These are phyloP conservation scores for Yamadazyma aaseri DNA, from an alignment of 1,139 yeast genomes.

Conservation along the genomic window DNA sequence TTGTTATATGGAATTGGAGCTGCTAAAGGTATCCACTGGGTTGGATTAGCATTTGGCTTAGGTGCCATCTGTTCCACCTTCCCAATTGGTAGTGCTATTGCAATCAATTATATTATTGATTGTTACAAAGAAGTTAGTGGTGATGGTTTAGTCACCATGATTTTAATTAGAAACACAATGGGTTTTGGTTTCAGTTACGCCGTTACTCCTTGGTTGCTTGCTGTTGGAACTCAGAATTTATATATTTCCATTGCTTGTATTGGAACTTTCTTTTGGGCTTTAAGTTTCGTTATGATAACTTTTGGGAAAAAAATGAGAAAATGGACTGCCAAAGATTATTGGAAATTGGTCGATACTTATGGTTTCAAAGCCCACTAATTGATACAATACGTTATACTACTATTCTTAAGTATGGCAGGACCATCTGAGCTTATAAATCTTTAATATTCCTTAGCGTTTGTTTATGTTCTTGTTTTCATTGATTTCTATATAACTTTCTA, in stretches of 20 bases:
- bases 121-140: conserved; percentile 22
- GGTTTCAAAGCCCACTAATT: conserved; percentile 18
- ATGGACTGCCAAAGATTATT: conserved; percentile 19
- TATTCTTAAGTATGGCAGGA: no score
- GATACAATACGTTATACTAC: no score
- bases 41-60: conserved; percentile 23
- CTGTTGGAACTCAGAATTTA: conserved; percentile 21
- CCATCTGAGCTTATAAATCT: no score
- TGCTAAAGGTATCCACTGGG: conserved; percentile 22
- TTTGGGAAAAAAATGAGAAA: conserved; percentile 23
- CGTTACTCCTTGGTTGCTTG: conserved; percentile 22
- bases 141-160: conserved; percentile 22
- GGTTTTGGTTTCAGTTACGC: conserved; percentile 24
- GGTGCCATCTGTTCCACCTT: conserved; percentile 22
- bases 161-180: conserved; percentile 22
- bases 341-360: conserved; percentile 21
- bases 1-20: conserved; percentile 24
- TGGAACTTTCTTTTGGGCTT: conserved; percentile 23
- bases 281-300: conserved; percentile 22
- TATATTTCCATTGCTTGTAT: conserved; percentile 22
- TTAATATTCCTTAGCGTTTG: no score
- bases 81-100: conserved; percentile 22
- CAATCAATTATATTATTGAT: conserved; percentile 22
- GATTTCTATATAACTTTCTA: no score
- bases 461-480: no score